These are phyloP conservation scores for Colletotrichum lentis DNA, from an alignment of 2,329 filamentous ascomycete genomes.

Conservation along the genomic window DNA sequence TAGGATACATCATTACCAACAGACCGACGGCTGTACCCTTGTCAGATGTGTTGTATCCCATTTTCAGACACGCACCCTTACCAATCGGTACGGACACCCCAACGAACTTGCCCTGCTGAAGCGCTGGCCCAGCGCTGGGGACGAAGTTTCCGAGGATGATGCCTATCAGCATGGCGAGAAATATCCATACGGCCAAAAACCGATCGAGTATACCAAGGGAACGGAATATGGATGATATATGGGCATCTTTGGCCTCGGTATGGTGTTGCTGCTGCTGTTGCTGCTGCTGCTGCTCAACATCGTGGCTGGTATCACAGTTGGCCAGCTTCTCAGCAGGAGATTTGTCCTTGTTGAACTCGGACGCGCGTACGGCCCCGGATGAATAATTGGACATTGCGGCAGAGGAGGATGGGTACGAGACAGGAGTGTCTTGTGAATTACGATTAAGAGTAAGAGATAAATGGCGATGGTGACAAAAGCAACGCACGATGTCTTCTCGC, in stretches of 20 bases:
- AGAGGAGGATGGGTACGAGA: background rate
- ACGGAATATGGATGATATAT: conserved; percentile 57
- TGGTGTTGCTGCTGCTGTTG: conserved; percentile 24
- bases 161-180: conserved; percentile 79
- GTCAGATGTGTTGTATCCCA: background rate
- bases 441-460: background rate
- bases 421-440: background rate
- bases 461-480: background rate
- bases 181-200: conserved; percentile 75
- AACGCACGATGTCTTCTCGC: background rate
- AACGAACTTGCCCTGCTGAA: conserved; percentile 77
- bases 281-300: conserved; percentile 31
- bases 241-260: background rate
- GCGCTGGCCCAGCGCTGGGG: conserved; percentile 63
- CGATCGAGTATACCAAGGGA: conserved; percentile 68
- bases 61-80: conserved; percentile 42
- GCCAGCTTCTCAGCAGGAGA: background rate
- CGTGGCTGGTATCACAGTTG: background rate
- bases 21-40: conserved; percentile 71
- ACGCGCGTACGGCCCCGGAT: too few species aligned
- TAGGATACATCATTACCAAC: conserved; percentile 94
- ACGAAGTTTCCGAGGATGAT: conserved; percentile 82
- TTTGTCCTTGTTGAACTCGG: background rate
- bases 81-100: conserved; percentile 73
- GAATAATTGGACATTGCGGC: background rate